Percentiles rank a stretch among this genome's conserved stretches.
These are phyloP conservation scores for Tinospora cordifolia DNA, from an alignment of 164 flowering plant species.

Conservation along the genomic window DNA sequence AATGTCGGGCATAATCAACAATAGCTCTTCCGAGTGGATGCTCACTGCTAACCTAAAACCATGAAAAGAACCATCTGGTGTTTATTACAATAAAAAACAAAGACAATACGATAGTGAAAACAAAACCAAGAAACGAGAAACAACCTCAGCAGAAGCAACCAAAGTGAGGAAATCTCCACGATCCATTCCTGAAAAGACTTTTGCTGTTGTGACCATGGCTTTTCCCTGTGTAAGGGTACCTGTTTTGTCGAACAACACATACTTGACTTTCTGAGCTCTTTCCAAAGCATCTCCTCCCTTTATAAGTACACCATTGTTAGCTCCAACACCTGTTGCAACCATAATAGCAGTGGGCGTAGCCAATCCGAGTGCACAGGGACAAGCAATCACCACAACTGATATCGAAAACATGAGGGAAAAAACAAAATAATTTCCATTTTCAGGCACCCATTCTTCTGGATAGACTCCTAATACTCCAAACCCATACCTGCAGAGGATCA, in stretches of 20 bases:
- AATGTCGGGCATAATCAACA: conserved; percentile 83
- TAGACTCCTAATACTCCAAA: conserved; percentile 62
- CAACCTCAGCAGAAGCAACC: conserved; percentile 99
- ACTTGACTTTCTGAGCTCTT: conserved; percentile 77
- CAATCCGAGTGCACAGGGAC: conserved; percentile 99
- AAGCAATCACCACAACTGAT: conserved; percentile 97
- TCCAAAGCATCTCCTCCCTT: conserved; percentile 99
- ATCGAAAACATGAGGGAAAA: conserved; percentile 96
- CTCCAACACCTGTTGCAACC: conserved; percentile 99
- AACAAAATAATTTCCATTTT: conserved; percentile 79
- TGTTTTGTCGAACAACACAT: conserved; percentile 89
- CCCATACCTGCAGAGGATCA: conserved; percentile 49
- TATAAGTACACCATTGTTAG: conserved; percentile 84
- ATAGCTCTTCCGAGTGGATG: conserved; percentile 91
- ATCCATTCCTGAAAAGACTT: conserved; percentile 70
- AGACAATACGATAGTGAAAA: conserved; percentile 2
- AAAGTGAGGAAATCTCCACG: conserved; percentile 83
- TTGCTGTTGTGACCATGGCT: conserved; percentile 72
- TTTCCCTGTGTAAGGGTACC: conserved; percentile 97
- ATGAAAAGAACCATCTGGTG: conserved; percentile 5
- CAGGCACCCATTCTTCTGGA: conserved; percentile 80
- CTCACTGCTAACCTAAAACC: conserved; percentile 82
- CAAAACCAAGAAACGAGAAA: neutral
- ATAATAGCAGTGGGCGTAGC: conserved; percentile 99
- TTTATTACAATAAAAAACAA: neutral